Base-by-base conservation (phyloP, 306 rosid species). In the Trichosanthes cucumerina region DNA sequence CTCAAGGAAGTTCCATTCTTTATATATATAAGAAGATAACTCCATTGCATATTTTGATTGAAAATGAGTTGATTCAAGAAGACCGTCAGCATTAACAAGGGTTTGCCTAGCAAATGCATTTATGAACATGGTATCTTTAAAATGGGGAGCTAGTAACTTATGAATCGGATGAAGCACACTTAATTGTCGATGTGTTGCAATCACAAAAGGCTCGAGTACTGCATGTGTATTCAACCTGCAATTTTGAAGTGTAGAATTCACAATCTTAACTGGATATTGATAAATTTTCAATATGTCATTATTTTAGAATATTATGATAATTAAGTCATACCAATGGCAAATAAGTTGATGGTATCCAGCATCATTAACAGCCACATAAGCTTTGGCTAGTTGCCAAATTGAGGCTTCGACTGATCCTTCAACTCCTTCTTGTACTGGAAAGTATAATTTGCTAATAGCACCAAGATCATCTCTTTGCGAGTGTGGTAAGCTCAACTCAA, bases 51-150 rank as follows among this genome's bases (percentile, higher is more conserved):
- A 95, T 81, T 85, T 90, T 0, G 82, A 82, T 18, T 87, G 91
- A 75, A 89, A 95, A 50, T 88, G 91, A 5, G 93, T 89, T 7
- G 57, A 0, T 89, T 95, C 98, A 8, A 92, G 39, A 34, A 90
- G 16, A 7, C 98, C 98, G 24, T 90, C 91, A 0, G 90, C 93
- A 56, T 87, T 90, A 71, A 87, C 84, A 62, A 95, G 91, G 78
- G 84, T 79, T 86, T 91, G 93, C 47, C 95, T 59, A 0, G 93
- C 95, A 1, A 88, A 71, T 21, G 96, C 95, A 12, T 95, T 92
- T 63, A 92, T 87, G 76, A 89, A 89, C 97, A 95, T 89, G 64
- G 98, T 92, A 83, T 92, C 98, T n/a, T 89, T 91, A 65, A 86
- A 92, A 80, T 91, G 98, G 66, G 96, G 97, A 64, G 82, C 85